Conservation (phyloP, 2,329 filamentous ascomycete species). For the Neophaeococcomyces mojaviensis region DNA sequence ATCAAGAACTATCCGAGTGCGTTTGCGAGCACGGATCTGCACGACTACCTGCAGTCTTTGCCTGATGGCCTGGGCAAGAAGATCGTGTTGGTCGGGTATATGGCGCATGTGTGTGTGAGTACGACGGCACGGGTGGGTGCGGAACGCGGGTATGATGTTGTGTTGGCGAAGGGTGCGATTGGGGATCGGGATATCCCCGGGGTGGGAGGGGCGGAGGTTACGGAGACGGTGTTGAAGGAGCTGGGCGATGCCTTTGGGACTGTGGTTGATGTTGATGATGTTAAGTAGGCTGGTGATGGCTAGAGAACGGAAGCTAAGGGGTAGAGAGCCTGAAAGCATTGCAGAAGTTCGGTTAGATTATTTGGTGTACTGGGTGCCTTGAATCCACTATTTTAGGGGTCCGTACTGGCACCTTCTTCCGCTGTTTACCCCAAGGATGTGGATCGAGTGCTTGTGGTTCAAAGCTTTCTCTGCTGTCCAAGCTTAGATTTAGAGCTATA, state of each 20-base stretch:
- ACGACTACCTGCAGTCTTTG: conserved; percentile 45
- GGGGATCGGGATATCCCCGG: conserved; percentile 62
- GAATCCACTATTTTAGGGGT: neutral
- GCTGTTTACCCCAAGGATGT: neutral
- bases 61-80: conserved; percentile 43
- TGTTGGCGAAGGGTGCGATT: conserved; percentile 55
- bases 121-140: conserved; percentile 55
- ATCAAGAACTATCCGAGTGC: conserved; percentile 51
- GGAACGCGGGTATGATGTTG: conserved; percentile 56
- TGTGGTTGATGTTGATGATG: conserved; percentile 45
- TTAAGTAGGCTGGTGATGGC: conserved; percentile 25
- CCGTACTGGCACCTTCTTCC: neutral
- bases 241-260: conserved; percentile 58
- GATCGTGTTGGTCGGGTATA: conserved; percentile 44
- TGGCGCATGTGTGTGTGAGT: conserved; percentile 58
- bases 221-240: conserved; percentile 46
- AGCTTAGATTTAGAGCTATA: no score
- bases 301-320: neutral
- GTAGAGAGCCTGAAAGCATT: no score
- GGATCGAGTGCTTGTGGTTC: neutral
- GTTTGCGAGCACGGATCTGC: conserved; percentile 55
- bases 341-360: no score
- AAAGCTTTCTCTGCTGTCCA: no score
- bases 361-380: no score
- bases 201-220: conserved; percentile 48